Evolutionary conservation across 192 early-diverging fungal genomes (phyloP), one percentile per base, ranked within the genome.

Genomic region (Gaertneriomyces semiglobifer): DNA sequence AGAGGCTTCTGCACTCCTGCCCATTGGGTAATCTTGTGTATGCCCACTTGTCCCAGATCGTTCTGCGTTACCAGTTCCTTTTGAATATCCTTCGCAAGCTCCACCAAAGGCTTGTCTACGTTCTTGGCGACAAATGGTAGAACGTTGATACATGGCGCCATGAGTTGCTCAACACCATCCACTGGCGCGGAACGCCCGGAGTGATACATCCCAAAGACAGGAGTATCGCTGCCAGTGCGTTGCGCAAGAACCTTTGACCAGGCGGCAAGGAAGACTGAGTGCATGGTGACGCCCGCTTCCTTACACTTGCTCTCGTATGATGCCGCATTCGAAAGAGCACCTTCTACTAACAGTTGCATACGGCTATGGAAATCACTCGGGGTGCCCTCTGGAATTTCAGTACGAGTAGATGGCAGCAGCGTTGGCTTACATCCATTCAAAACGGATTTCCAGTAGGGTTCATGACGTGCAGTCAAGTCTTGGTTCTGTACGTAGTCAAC

Each of bases 121-220:
- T 59, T 60, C 9, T 10, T 8, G 8, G 47, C 40, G 4, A 54
- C 11, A 19, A 57, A 59, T 7, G 66, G 66, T 10, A 68, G 57
- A 7, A 68, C 33, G 57, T 68, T 68, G 56, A 68, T n/a, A 25
- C n/a, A 16, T 2, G 66, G 66, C 4, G 10, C 66, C 11, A n/a
- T n/a, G 6, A 68, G 20, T 41, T 9, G 2, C 5, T 68, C 57
- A 0, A 68, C 45, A 3, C 54, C 53, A 18, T 39, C 45, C 0
- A 60, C 25, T 10, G 42, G 18, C 12, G 33, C 18, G 11, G 57
- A 48, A 4, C 66, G 66, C 14, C 57, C 57, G 6, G 66, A 43
- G 33, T 68, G 55, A 58, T 61, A 68, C 25, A 68, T 10, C 3
- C 66, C 66, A 41, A 68, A 68, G 40, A 48, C 42, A 9, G 57